These are phyloP conservation scores for Mycena metata DNA, from an alignment of 768 basidiomycete species.

Conservation along the genomic window DNA sequence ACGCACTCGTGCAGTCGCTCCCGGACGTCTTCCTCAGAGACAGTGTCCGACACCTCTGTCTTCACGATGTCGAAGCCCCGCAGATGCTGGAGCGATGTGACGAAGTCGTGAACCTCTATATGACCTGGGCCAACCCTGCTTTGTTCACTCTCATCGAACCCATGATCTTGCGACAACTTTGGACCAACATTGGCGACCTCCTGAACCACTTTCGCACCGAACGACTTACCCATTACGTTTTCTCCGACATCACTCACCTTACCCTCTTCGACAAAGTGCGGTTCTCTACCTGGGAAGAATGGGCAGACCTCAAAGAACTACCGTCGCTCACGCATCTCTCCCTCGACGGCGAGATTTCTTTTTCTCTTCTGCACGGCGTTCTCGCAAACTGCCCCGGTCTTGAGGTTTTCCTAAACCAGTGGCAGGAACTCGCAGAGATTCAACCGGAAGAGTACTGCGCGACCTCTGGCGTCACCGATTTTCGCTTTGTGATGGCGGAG, in stretches of 20 bases:
- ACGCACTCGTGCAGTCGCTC: neutral
- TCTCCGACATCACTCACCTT: constrained; percentile 16
- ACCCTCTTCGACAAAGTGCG: neutral
- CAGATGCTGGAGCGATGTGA: neutral
- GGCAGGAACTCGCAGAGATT: neutral
- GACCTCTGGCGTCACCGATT: neutral
- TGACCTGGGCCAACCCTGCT: neutral
- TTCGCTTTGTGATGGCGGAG: constrained; percentile 13
- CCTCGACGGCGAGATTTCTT: neutral
- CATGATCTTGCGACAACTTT: neutral
- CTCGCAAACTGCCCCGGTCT: neutral
- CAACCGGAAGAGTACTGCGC: constrained; percentile 8
- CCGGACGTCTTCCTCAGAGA: neutral
- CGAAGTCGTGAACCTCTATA: neutral
- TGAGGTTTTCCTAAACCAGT: neutral
- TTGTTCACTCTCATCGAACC: neutral
- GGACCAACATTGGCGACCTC: neutral
- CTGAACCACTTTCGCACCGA: neutral
- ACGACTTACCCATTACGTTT: neutral
- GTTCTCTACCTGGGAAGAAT: neutral
- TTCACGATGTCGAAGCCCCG: neutral
- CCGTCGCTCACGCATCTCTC: constrained; percentile 22
- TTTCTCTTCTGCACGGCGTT: neutral
- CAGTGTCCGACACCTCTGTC: neutral
- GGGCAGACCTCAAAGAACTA: neutral